A percentile compares a stretch with the other conserved stretches of the same genome.
Evolutionary conservation across 2,329 filamentous ascomycete species (phyloP).

Genomic region (Periconia sp.): DNA sequence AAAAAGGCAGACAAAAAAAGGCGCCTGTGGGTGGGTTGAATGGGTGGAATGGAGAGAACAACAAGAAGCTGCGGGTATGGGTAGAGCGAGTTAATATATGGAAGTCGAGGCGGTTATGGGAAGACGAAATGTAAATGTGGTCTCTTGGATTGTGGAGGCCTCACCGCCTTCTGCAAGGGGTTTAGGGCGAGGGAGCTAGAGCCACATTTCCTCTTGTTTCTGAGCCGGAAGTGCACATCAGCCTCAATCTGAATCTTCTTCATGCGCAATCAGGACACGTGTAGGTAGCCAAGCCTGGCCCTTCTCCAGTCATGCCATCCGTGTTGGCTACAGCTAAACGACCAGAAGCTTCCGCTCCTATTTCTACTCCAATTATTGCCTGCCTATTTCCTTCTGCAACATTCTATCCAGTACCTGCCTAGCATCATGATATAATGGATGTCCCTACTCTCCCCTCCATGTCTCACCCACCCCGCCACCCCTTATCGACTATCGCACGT

Average conservation of each 20-base stretch:
- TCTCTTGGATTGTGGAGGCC: slow-evolving; percentile 22
- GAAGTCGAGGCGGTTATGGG: slow-evolving; percentile 18
- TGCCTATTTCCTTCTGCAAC: too few relatives aligned
- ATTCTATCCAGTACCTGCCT: too few relatives aligned
- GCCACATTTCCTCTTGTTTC: slow-evolving; percentile 21
- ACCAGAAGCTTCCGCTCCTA: too few relatives aligned
- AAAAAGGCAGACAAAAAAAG: slow-evolving; percentile 15
- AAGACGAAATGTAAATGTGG: slow-evolving; percentile 39
- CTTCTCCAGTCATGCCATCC: neutral
- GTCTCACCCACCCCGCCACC: slow-evolving; percentile 1
- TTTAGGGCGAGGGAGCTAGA: slow-evolving; percentile 16
- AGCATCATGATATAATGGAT: slow-evolving; percentile 8
- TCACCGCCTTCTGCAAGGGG: slow-evolving; percentile 21
- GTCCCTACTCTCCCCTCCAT: slow-evolving; percentile 21
- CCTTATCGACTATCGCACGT: slow-evolving; percentile 7
- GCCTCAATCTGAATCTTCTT: slow-evolving; percentile 29
- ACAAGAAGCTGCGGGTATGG: slow-evolving; percentile 20
- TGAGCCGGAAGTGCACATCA: slow-evolving; percentile 24
- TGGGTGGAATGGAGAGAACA: slow-evolving; percentile 19
- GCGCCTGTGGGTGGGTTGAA: slow-evolving; percentile 18
- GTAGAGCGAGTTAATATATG: slow-evolving; percentile 32
- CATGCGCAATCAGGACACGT: slow-evolving; percentile 37
- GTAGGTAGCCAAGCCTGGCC: slow-evolving; percentile 15
- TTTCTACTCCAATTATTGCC: too few relatives aligned
- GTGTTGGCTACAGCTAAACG: too few relatives aligned